Percentiles rank a stretch among this genome's conserved stretches.
Conservation (phyloP, 257 asterid species). For the Lycium ferocissimum region DNA sequence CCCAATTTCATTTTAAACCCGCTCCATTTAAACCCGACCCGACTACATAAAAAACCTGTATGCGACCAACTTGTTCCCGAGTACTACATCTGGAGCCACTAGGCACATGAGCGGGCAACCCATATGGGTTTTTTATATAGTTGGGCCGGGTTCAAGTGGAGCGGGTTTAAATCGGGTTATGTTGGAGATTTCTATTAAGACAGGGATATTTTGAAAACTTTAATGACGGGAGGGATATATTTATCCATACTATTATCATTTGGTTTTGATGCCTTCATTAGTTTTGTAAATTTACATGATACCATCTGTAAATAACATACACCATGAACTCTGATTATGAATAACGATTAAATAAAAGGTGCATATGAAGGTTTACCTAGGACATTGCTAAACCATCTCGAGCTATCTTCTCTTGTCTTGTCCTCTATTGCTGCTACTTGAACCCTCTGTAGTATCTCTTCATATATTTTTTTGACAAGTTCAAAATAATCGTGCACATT, state of each 20-base stretch:
- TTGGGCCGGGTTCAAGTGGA: too few species aligned
- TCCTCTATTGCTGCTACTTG: background rate
- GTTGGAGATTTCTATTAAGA: too few species aligned
- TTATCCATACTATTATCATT: background rate
- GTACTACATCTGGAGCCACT: too few species aligned
- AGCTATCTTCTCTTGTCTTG: background rate
- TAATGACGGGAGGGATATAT: background rate
- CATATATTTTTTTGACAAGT: background rate
- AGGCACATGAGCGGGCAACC: too few species aligned
- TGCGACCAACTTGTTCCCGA: too few species aligned
- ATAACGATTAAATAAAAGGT: background rate
- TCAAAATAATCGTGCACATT: background rate
- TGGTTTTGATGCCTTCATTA: background rate
- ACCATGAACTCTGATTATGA: background rate
- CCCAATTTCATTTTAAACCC: too few species aligned
- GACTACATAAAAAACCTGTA: too few species aligned
- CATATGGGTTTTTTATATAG: too few species aligned
- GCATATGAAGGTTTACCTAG: slow-evolving; percentile 10
- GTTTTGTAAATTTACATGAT: background rate
- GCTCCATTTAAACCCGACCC: too few species aligned
- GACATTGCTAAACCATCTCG: background rate
- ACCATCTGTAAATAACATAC: background rate
- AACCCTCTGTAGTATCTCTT: slow-evolving; percentile 4
- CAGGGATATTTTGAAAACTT: background rate
- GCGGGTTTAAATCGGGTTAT: too few species aligned